These are phyloP conservation scores for Spergularia marina DNA, from an alignment of 148 eudicot genomes.

Conservation along the genomic window DNA sequence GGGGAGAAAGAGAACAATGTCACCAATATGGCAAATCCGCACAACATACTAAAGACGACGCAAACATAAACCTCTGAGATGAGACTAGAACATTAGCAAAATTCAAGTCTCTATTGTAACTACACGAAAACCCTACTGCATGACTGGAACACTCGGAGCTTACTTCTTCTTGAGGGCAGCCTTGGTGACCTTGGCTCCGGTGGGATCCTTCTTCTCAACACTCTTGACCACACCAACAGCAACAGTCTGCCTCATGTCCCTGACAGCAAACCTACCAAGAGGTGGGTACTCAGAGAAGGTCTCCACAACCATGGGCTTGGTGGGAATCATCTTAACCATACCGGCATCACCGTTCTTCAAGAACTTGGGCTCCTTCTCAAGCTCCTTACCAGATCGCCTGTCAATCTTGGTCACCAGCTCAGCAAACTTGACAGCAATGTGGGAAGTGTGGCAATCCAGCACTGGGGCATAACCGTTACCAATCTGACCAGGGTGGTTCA, in stretches of 20 bases:
- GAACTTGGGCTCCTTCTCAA: constrained; percentile 49
- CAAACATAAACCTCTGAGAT: no score
- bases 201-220: constrained; percentile 52
- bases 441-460: constrained; percentile 49
- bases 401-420: constrained; percentile 46
- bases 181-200: constrained; percentile 48
- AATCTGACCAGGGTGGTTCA: constrained; percentile 55
- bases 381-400: constrained; percentile 50
- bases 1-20: no score
- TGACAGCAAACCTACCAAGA: constrained; percentile 44
- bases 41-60: no score
- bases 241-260: constrained; percentile 52
- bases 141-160: neutral
- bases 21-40: no score
- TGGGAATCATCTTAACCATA: constrained; percentile 43
- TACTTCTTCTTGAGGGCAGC: constrained; percentile 45
- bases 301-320: constrained; percentile 55
- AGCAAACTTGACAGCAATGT: constrained; percentile 49
- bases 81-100: no score
- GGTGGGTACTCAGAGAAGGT: constrained; percentile 46
- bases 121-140: no score
- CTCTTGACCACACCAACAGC: constrained; percentile 52
- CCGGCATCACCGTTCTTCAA: constrained; percentile 51
- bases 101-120: no score
- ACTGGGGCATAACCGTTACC: constrained; percentile 48